Evolutionary conservation across 768 basidiomycete genomes (phyloP), one percentile per base, ranked within the genome.

Genomic region (Pleurotus cornucopiae): DNA sequence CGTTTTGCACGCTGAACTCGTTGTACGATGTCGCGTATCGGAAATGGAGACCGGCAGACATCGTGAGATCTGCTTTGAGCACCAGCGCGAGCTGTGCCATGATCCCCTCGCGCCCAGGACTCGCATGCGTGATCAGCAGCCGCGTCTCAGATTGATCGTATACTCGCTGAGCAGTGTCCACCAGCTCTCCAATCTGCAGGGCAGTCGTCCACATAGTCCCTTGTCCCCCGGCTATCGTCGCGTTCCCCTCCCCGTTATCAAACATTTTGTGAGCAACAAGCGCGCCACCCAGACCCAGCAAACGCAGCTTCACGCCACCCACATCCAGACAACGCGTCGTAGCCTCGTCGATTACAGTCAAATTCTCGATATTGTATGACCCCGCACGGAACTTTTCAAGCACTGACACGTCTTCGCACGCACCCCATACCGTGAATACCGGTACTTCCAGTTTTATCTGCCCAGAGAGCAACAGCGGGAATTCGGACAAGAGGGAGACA

Each of bases 141-240:
- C 97, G 90, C 49, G 96, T 98, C 73, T 99, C 97, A 18, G 91
- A 82, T 23, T 83, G 83, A 69, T 99, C 97, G 67, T 84, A 94
- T 49, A 95, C 93, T 60, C 94, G 84, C 67, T 96, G 92, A 0
- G 97, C 93, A 2, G 95, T 98, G 70, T 98, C 97, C 46, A 98
- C 89, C 49, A 99, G 88, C 70, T 99, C 96, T 57, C 97, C 97
- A 40, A 99, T 91, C 70, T 99, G 97, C 21, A 99, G 81, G 4
- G 93, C 91, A 0, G 96, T 98, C 0, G 93, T 91, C 97, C 97
- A 99, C 88, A 98, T 96, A 16, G 95, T 98, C 26, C 97, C 97
- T 65, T 93, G 89, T 1, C 94, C 97, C 37, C 97, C 97, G 0
- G 97, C 96, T 60, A 99, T 97, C n/a, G 96, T 98, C 9, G 93